Percentiles rank a stretch among this genome's conserved stretches.
phyloP scores from a whole-genome alignment of 225 moss, liverwort and hornwort species.

The Marchantia polymorpha region DNA sequence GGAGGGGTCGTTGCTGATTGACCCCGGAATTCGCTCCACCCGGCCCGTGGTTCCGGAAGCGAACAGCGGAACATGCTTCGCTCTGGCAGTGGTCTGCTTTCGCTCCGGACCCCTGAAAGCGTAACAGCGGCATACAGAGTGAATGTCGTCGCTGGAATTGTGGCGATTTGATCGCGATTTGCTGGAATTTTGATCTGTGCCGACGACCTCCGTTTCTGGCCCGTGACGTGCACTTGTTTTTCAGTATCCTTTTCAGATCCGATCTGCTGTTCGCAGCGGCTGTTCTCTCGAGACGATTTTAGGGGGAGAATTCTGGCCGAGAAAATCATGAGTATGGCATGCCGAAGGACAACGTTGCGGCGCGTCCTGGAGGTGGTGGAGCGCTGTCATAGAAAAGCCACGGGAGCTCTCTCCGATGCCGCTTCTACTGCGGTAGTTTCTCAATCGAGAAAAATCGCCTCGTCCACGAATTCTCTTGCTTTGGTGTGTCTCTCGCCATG shows the following conservation, averaged over 20 bases:
- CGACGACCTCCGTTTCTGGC: not conserved
- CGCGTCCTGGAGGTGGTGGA: conserved; percentile 14
- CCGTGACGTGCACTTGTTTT: not conserved
- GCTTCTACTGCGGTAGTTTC: not conserved
- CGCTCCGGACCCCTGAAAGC: not conserved
- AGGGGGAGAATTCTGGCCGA: too few species aligned
- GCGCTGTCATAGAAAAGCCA: not conserved
- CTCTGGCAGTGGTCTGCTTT: not conserved
- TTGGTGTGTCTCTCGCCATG: conserved; percentile 7
- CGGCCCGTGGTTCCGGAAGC: conserved; percentile 10
- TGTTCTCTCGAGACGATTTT: not conserved
- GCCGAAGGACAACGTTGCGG: conserved; percentile 18
- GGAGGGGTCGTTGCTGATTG: not conserved
- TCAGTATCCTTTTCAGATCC: not conserved
- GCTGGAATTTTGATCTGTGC: not conserved
- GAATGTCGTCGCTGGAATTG: not conserved
- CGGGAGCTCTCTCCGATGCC: conserved; percentile 6
- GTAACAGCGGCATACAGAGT: not conserved
- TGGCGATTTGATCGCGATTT: not conserved
- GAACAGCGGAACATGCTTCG: not conserved
- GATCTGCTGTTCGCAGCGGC: not conserved
- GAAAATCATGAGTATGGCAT: conserved; percentile 9
- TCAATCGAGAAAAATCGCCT: not conserved
- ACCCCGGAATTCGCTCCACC: too few species aligned
- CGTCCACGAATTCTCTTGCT: not conserved